Evolutionary conservation across 805 yeast genomes (phyloP).

Genomic region (Kregervanrija delftensis): DNA sequence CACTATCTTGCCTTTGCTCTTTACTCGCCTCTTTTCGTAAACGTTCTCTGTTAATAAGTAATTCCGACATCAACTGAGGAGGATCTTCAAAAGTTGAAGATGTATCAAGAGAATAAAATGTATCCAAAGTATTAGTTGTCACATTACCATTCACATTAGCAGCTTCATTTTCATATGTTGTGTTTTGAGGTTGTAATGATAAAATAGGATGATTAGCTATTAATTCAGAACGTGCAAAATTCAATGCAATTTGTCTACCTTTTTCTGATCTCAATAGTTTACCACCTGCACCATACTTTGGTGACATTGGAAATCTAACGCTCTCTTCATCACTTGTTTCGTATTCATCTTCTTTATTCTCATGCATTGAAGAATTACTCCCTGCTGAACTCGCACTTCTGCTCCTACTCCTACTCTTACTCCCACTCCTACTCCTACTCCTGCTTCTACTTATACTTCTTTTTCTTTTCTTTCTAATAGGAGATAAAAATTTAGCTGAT

Average conservation of each 20-base stretch:
- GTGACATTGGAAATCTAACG: slow-evolving; percentile 40
- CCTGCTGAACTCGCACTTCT: neutral
- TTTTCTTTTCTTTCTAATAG: slow-evolving; percentile 8
- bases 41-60: neutral
- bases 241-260: slow-evolving; percentile 22
- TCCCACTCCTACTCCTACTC: slow-evolving; percentile 2
- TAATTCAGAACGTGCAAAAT: slow-evolving; percentile 22
- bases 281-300: slow-evolving; percentile 37
- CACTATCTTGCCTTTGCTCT: neutral
- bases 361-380: neutral
- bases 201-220: slow-evolving; percentile 18
- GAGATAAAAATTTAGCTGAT: slow-evolving; percentile 18
- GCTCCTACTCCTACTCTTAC: neutral
- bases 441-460: neutral
- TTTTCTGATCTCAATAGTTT: slow-evolving; percentile 22
- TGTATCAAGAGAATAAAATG: slow-evolving; percentile 6
- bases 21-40: neutral
- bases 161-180: neutral
- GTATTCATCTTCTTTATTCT: neutral
- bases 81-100: slow-evolving; percentile 9
- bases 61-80: slow-evolving; percentile 5
- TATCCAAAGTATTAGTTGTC: slow-evolving; percentile 1
- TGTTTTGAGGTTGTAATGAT: slow-evolving; percentile 11
- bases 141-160: neutral
- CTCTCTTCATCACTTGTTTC: slow-evolving; percentile 12